These are phyloP conservation scores for Saccharomyces uvarum DNA, from an alignment of 1,139 yeast genomes.

Conservation along the genomic window DNA sequence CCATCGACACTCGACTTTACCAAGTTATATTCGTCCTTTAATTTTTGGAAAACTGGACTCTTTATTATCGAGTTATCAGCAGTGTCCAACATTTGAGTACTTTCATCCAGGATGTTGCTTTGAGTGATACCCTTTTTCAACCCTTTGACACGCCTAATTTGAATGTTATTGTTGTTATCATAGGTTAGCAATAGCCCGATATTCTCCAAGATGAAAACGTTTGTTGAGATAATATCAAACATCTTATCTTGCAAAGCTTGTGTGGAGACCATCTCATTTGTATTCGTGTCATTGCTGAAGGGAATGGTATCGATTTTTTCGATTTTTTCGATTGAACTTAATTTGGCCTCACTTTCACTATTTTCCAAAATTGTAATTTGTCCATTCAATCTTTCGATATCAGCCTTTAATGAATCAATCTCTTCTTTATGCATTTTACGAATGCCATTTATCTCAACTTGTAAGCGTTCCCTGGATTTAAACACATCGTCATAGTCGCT, in stretches of 20 bases:
- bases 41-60: constrained; percentile 23
- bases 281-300: too few relatives aligned
- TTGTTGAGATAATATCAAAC: constrained; percentile 29
- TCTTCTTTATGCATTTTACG: not conserved
- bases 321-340: not conserved
- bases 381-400: not conserved
- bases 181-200: constrained; percentile 59
- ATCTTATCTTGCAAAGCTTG: constrained; percentile 10
- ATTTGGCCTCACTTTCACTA: not conserved
- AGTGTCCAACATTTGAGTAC: constrained; percentile 10
- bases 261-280: not conserved
- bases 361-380: not conserved
- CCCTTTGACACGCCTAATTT: constrained; percentile 65
- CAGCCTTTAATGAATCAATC: not conserved
- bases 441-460: not conserved
- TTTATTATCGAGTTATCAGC: constrained; percentile 13
- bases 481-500: not conserved
- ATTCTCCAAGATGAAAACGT: constrained; percentile 49
- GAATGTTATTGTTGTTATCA: constrained; percentile 20
- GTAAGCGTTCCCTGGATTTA: not conserved
- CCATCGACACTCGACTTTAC: constrained; percentile 8
- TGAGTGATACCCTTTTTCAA: constrained; percentile 37
- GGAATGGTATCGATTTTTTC: not conserved
- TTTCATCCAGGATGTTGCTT: constrained; percentile 30
- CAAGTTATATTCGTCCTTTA: constrained; percentile 15